Evolutionary conservation across 1,139 yeast species (phyloP).

Genomic region (Casaregolazyma lundiana): DNA sequence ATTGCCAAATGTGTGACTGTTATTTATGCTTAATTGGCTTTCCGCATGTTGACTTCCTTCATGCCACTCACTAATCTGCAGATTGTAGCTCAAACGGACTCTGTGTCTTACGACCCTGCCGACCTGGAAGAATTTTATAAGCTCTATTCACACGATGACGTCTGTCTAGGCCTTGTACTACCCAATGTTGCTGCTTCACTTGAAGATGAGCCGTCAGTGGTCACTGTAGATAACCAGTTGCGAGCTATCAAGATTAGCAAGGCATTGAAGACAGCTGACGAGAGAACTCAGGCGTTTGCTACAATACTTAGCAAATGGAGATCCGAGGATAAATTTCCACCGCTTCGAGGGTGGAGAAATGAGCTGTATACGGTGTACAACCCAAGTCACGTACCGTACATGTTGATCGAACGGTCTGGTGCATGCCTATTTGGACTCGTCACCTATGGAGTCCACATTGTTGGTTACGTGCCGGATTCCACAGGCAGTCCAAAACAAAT

Average conservation of each 20-base stretch:
- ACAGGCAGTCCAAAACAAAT: constrained; percentile 43
- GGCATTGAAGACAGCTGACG: constrained; percentile 42
- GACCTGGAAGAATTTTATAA: constrained; percentile 37
- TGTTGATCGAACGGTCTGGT: constrained; percentile 73
- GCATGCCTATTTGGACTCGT: constrained; percentile 78
- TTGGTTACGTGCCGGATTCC: constrained; percentile 60
- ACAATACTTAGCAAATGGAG: constrained; percentile 45
- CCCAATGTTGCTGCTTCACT: constrained; percentile 44
- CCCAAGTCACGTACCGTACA: constrained; percentile 51
- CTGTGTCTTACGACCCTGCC: constrained; percentile 37
- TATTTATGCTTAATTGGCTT: too few species aligned
- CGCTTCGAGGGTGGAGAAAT: constrained; percentile 76
- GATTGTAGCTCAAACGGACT: constrained; percentile 46
- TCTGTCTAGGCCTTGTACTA: constrained; percentile 50
- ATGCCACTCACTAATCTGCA: constrained; percentile 23
- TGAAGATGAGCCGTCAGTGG: constrained; percentile 28
- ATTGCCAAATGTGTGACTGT: too few species aligned
- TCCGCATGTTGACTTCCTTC: neutral
- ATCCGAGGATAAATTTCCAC: constrained; percentile 36
- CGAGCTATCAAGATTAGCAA: constrained; percentile 39
- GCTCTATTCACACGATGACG: constrained; percentile 50
- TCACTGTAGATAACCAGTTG: constrained; percentile 35
- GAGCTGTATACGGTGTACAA: constrained; percentile 74
- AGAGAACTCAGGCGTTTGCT: constrained; percentile 45
- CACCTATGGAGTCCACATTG: constrained; percentile 85